A percentile compares a stretch with the other conserved stretches of the same genome.
Conservation (phyloP, 139 green algal species). For the Chlamydomonas urium region DNA sequence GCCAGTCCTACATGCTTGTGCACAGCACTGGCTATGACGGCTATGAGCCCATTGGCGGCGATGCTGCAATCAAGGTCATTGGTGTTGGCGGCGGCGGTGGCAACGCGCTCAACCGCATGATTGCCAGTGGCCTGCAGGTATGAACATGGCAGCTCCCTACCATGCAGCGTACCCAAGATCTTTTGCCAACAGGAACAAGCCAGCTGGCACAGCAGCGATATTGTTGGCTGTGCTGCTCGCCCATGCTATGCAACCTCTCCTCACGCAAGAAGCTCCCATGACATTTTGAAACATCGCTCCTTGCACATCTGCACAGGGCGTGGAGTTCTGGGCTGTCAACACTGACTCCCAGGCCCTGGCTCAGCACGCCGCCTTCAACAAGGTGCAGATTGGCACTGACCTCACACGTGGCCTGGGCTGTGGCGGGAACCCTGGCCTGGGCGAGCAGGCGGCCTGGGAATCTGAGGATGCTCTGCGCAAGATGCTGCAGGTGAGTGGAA, state of each 20-base stretch:
- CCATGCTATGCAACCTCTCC: no score
- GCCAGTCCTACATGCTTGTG: neutral
- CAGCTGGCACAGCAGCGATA: no score
- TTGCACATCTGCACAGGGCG: no score
- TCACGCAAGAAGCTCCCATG: no score
- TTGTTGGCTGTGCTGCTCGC: no score
- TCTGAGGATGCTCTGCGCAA: constrained; percentile 67
- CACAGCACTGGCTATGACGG: constrained; percentile 7
- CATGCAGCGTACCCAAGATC: no score
- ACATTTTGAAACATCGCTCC: no score
- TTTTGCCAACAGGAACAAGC: no score
- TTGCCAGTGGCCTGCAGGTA: constrained; percentile 79
- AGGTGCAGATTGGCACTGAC: constrained; percentile 87
- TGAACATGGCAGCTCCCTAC: no score
- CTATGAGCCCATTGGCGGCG: constrained; percentile 25
- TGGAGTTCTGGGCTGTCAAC: constrained; percentile 93
- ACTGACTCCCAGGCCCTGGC: constrained; percentile 94
- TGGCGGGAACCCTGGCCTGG: constrained; percentile 88
- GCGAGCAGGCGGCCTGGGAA: constrained; percentile 85
- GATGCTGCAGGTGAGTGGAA: constrained; percentile 39
- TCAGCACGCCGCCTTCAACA: constrained; percentile 74
- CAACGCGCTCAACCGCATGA: constrained; percentile 98
- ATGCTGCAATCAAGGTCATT: constrained; percentile 89
- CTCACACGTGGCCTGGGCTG: constrained; percentile 88
- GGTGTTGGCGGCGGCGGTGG: constrained; percentile 89